Base-by-base conservation (phyloP, 192 early-diverging fungal genomes). In the Kappamyces sp. region DNA sequence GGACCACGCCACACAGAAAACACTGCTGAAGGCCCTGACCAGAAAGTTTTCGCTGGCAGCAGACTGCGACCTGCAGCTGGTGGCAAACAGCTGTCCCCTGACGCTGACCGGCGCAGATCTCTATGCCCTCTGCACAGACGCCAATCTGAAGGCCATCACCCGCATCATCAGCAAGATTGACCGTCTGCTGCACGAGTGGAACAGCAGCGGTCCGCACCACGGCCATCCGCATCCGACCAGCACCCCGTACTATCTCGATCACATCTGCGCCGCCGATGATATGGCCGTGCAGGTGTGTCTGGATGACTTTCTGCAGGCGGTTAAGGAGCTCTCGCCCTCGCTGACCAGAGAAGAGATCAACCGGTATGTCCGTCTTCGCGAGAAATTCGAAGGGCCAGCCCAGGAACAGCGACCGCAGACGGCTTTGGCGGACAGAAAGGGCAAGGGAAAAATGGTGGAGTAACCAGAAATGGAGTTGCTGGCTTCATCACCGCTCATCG, bases 71-170 rank as follows among this genome's bases (percentile, higher is more conserved):
- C 65, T 98, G 59, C 66, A 65, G 33, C 63, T 60, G 3, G 78
- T 99, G 11, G 91, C 93, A 4, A 84, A 91, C 11, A 67, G 77
- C 47, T 92, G 90, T 51, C 96, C 95, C 3, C 86, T 94, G 62
- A 84, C 91, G 57, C 92, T 90, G 50, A 98, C 96, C 0, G 96
- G 96, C 34, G 96, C 96, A 11, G 96, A 99, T 66, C 92, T 98
- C 61, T 99, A 99, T 65, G 96, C 96, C 0, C 73, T 99, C 38
- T 97, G 94, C 64, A 91, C 96, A 15, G 95, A 98, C 65, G 91
- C 96, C 0, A 89, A 95, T 76, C 76, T 99, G 7, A 95, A 98
- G 62, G 94, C 96, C 7, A 96, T 99, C 84, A 70, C 87, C 8
- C 81, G 95, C 45, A 89, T 84, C 0, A 94, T 96, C 57, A 71